Evolutionary conservation across 352 stramenopile genomes (phyloP), one percentile per base, ranked within the genome.

Genomic region (Stramenopiles sp.): DNA sequence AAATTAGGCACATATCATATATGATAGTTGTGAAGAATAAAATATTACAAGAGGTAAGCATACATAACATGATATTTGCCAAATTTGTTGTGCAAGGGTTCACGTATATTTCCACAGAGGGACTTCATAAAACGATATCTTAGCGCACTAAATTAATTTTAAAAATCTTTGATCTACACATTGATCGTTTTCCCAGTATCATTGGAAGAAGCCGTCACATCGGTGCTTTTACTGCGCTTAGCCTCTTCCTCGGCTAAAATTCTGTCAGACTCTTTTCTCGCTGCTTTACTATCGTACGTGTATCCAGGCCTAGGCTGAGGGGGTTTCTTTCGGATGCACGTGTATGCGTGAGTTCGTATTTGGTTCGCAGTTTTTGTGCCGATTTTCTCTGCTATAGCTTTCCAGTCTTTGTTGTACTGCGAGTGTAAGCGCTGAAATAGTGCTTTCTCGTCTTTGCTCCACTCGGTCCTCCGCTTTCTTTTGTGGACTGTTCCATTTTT

Each of bases 271-370:
- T 55, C 39, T 4, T 14, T 4, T 55, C 39, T 55, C 14, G 39
- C 39, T 14, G 39, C 39, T 55, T 55, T 55, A 4, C 4, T 14
- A 55, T 55, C 39, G 14, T 55, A 55, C 14, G 4, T 4, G 14
- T 55, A 55, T 14, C 39, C 39, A 14, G 39, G 4, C 4, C 39
- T 55, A 4, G 39, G 39, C 14, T 55, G 4, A 14, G 39, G 39
- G 4, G 39, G 4, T 55, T 55, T 55, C 14, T 78, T 78, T 14
- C 71, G 71, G 4, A 14, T 31, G 30, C 4, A 14, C 4, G 71
- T 78, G 22, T 78, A 78, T 31, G 31, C 30, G 14, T 78, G 71
- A 33, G 71, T 78, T 14, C 71, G 71, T 14, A 78, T 14, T 78
- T 78, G 71, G 4, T 4, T 33, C 8, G 30, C 71, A 78, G 71